These are phyloP conservation scores for Aspergillus texensis DNA, from an alignment of 2,329 filamentous ascomycete species.

Conservation along the genomic window DNA sequence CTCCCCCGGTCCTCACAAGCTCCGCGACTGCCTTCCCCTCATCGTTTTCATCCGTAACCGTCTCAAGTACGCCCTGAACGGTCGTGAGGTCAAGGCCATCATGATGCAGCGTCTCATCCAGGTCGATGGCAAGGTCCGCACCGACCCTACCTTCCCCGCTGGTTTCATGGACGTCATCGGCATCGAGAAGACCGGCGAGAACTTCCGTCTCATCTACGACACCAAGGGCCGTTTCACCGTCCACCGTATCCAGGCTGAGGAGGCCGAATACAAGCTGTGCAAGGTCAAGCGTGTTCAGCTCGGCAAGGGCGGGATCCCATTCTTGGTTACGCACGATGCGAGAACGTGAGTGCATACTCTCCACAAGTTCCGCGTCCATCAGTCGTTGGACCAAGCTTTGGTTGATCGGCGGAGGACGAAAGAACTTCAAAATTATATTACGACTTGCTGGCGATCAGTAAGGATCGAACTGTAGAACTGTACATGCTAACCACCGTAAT, in stretches of 20 bases:
- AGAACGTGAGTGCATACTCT: slow-evolving; percentile 88
- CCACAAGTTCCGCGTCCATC: slow-evolving; percentile 84
- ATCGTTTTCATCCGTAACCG: slow-evolving; percentile 94
- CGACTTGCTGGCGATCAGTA: slow-evolving; percentile 36
- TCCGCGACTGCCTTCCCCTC: slow-evolving; percentile 96
- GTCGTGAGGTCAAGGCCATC: slow-evolving; percentile 95
- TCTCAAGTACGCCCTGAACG: slow-evolving; percentile 99
- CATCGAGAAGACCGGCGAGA: slow-evolving; percentile 99
- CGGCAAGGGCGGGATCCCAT: slow-evolving; percentile 99
- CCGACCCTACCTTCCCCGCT: slow-evolving; percentile 94
- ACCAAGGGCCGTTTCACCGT: slow-evolving; percentile 99
- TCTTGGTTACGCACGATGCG: slow-evolving; percentile 99
- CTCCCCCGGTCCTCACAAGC: slow-evolving; percentile 93
- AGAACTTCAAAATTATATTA: slow-evolving; percentile 26
- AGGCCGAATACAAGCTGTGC: slow-evolving; percentile 99
- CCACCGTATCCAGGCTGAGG: slow-evolving; percentile 97
- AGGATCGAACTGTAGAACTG: slow-evolving; percentile 27
- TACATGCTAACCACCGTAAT: slow-evolving; percentile 35
- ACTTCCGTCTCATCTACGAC: slow-evolving; percentile 99
- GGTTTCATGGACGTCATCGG: slow-evolving; percentile 99
- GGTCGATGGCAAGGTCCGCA: slow-evolving; percentile 99
- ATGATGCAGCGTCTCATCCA: slow-evolving; percentile 99
- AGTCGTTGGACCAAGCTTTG: slow-evolving; percentile 99
- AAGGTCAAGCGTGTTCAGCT: slow-evolving; percentile 99
- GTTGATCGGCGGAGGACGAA: slow-evolving; percentile 56